Percentiles rank a stretch among this genome's conserved stretches.
Conservation (phyloP, 495 filamentous ascomycete genomes). For the Neurospora sp. region DNA sequence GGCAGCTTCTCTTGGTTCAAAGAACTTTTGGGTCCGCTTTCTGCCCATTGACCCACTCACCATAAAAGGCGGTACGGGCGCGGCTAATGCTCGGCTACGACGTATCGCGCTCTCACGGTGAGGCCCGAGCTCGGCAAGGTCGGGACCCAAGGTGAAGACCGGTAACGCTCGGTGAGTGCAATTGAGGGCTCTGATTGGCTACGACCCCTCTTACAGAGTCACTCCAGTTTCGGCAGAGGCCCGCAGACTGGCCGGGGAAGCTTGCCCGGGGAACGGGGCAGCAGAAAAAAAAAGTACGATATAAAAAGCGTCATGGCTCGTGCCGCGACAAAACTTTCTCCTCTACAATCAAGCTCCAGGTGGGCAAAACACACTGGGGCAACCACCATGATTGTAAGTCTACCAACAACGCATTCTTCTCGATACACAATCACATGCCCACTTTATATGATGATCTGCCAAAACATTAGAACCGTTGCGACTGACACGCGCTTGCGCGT, state of each 20-base stretch:
- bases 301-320: neutral
- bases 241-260: neutral
- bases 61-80: neutral
- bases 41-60: neutral
- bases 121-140: neutral
- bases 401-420: neutral
- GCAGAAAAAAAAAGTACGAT: neutral
- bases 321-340: neutral
- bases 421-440: neutral
- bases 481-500: constrained; percentile 58
- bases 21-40: neutral
- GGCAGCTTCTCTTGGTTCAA: neutral
- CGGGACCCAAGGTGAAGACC: neutral
- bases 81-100: neutral
- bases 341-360: neutral
- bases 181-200: constrained; percentile 8
- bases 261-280: neutral
- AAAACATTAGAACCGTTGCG: constrained; percentile 83
- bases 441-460: constrained; percentile 31
- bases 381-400: constrained; percentile 17
- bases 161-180: neutral
- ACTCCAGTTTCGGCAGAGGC: neutral
- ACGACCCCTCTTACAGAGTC: neutral
- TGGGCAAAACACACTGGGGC: neutral
- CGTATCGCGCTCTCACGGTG: neutral